Base-by-base conservation (phyloP, 805 yeast genomes). In the Suhomyces sp. region DNA sequence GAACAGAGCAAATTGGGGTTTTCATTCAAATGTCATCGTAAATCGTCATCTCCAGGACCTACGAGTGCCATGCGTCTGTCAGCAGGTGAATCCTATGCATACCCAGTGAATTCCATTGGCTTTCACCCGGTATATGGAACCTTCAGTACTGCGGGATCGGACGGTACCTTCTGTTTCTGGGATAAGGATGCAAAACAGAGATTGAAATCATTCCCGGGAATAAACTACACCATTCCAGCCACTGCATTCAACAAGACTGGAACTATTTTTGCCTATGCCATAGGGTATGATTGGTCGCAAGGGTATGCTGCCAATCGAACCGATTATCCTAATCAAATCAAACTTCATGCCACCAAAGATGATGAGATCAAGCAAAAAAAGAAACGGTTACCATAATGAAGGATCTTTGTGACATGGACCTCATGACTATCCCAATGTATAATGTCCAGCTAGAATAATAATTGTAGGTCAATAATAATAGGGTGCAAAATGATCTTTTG, bases 211-310 rank as follows among this genome's bases (percentile, higher is more conserved):
- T 84, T 78, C 68, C 88, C 95, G 4, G 63, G 76, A 7, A 68
- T 82, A 11, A 75, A 74, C 33, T 74, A 77, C 23, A 71, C 95
- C 0, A 81, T 93, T 35, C 73, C 95, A 0, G 79, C 83, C 24
- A 74, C 88, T 1, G 79, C 80, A 4, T 93, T 91, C 68, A 93
- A 88, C 64, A 72, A 86, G 45, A 79, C 71, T 31, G 98, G 98
- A 35, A 60, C 79, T 20, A 78, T 93, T 8, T 81, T 85, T 58
- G 98, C 97, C 3, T 88, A 93, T 54, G 96, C 97, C 2, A 57
- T 87, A 42, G 80, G 95, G 43, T 91, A 93, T 63, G 98, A 93
- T 58, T 93, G 98, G 98, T 76, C 88, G 39, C 88, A 88, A 56
- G 95, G 95, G n/a, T 74, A 83, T 59, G 80, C 74, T 55, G 83